These are phyloP conservation scores for Trichosporon inkin DNA, from an alignment of 1,284 basidiomycete species.

Conservation along the genomic window DNA sequence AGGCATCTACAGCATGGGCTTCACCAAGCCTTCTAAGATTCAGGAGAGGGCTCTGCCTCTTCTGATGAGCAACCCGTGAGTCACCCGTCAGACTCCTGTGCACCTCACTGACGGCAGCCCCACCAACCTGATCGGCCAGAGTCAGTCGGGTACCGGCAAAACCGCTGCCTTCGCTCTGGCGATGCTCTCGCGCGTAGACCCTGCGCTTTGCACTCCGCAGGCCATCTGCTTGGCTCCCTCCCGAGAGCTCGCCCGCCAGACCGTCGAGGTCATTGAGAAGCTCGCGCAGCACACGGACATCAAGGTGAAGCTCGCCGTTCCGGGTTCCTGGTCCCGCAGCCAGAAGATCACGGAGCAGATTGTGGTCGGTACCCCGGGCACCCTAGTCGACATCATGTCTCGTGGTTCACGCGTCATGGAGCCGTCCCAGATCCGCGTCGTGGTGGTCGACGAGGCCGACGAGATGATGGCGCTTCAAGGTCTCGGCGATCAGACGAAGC, in stretches of 20 bases:
- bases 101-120: slow-evolving; percentile 57
- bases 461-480: slow-evolving; percentile 98
- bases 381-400: slow-evolving; percentile 77
- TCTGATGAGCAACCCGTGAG: slow-evolving; percentile 83
- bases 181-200: slow-evolving; percentile 93
- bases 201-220: slow-evolving; percentile 77
- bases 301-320: slow-evolving; percentile 91
- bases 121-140: slow-evolving; percentile 98
- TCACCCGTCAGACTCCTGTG: slow-evolving; percentile 16
- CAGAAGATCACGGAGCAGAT: slow-evolving; percentile 76
- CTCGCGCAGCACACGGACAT: slow-evolving; percentile 95
- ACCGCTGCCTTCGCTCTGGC: slow-evolving; percentile 97
- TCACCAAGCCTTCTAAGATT: slow-evolving; percentile 97
- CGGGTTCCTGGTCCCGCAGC: slow-evolving; percentile 59
- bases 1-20: slow-evolving; percentile 94
- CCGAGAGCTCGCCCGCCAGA: slow-evolving; percentile 94
- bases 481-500: slow-evolving; percentile 90
- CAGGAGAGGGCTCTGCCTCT: slow-evolving; percentile 95
- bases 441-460: slow-evolving; percentile 97
- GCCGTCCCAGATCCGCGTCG: slow-evolving; percentile 76
- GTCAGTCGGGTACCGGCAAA: slow-evolving; percentile 98
- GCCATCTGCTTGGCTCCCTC: slow-evolving; percentile 91
- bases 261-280: slow-evolving; percentile 86
- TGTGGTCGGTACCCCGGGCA: slow-evolving; percentile 94
- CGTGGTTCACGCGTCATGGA: slow-evolving; percentile 55